Evolutionary conservation across 2,329 filamentous ascomycete species (phyloP).

Genomic region (Alternaria alternata): DNA sequence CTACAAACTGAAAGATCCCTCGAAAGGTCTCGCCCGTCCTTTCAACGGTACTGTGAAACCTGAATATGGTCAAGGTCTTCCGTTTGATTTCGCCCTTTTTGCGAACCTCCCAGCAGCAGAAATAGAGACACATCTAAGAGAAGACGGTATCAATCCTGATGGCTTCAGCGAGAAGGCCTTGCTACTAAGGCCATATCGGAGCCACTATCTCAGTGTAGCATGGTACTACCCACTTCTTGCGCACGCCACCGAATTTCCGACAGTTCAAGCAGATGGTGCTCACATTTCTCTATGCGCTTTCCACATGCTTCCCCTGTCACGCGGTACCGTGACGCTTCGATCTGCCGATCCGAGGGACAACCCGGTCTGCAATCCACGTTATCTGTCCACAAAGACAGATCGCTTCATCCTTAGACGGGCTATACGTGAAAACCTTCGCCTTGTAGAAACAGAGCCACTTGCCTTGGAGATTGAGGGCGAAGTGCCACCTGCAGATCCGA

Average conservation of each 20-base stretch:
- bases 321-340: constrained; percentile 30
- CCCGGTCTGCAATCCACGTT: constrained; percentile 33
- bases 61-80: constrained; percentile 27
- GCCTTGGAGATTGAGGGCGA: constrained; percentile 19
- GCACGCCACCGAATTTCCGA: constrained; percentile 7
- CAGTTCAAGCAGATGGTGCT: constrained; percentile 15
- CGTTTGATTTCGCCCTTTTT: constrained; percentile 24
- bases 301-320: constrained; percentile 30
- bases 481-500: constrained; percentile 21
- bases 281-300: constrained; percentile 24
- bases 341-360: constrained; percentile 22
- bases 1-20: constrained; percentile 27
- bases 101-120: constrained; percentile 22
- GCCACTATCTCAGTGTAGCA: constrained; percentile 23
- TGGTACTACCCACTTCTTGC: constrained; percentile 24
- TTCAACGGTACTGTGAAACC: constrained; percentile 21
- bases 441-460: constrained; percentile 21
- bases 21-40: constrained; percentile 26
- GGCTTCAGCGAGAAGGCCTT: neutral
- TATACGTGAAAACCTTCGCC: constrained; percentile 18
- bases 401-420: constrained; percentile 28
- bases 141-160: neutral
- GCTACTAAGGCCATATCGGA: constrained; percentile 17
- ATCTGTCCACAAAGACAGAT: constrained; percentile 32
- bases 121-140: constrained; percentile 6